Evolutionary conservation across 108 stramenopile genomes (phyloP), one percentile per base, ranked within the genome.

Genomic region (Nitzschia sp.): DNA sequence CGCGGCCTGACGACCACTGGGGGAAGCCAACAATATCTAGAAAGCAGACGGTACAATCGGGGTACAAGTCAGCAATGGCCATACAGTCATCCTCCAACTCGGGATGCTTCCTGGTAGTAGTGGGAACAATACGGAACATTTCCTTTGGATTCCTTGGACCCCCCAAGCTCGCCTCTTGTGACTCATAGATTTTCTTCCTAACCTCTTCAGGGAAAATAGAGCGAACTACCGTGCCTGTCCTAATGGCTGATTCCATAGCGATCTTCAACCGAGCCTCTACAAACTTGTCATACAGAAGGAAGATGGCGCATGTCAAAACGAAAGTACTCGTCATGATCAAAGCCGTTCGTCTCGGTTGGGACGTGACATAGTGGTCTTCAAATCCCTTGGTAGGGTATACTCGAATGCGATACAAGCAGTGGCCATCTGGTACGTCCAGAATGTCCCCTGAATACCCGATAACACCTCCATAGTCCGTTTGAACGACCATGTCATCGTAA

Each of bases 401-500:
- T 3, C 48, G 48, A 19, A 50, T 19, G 17, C 19, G 48, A 50
- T 50, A 50, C 15, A 19, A 50, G 6, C 48, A 50, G 5, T 34
- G 29, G 5, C 29, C 29, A 34, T 34, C 29, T 3, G 29, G 43
- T 5, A n/a, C 60, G 29, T 10, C 65, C 73, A 10, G 71, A 68
- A 6, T 67, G 56, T 10, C 25, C 17, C 37, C 10, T 0, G 15
- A 9, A 1, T 22, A 9, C 17, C 12, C 12, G 5, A 24, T 34
- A 5, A 34, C 29, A 5, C 1, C 29, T 34, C 29, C 29, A 34
- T 34, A 34, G 29, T 34, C 29, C 29, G 29, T 34, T 5, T 34
- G 29, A 34, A 34, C 5, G 11, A 38, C 54, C 10, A 61, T 44
- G 8, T 59, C 21, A 29, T 74, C 53, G 52, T 69, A 83, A 10